Evolutionary conservation across 805 yeast species (phyloP).

Genomic region (Metschnikowia lunata): DNA sequence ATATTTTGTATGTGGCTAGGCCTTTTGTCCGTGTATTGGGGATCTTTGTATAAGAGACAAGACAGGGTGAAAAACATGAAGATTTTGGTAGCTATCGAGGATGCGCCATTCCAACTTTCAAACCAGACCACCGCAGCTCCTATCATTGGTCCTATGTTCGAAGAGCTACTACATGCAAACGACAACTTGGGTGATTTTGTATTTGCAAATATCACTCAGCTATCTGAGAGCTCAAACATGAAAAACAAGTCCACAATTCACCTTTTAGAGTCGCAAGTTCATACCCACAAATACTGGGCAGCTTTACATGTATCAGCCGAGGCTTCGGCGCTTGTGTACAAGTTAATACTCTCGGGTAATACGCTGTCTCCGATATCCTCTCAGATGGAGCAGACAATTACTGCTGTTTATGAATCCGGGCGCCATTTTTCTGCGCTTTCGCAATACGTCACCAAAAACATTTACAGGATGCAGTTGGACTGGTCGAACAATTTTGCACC

Average conservation of each 20-base stretch:
- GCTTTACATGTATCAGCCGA: conserved; percentile 24
- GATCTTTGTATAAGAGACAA: conserved; percentile 30
- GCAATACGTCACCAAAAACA: conserved; percentile 31
- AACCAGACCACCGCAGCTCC: conserved; percentile 20
- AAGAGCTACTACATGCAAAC: conserved; percentile 15
- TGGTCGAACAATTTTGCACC: conserved; percentile 25
- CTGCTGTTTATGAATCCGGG: conserved; percentile 25
- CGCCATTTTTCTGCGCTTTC: conserved; percentile 29
- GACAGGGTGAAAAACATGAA: conserved; percentile 28
- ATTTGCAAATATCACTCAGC: conserved; percentile 11
- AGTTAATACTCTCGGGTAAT: conserved; percentile 14
- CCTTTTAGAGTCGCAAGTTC: conserved; percentile 19
- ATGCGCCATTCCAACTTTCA: conserved; percentile 14
- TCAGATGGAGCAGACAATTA: conserved; percentile 18
- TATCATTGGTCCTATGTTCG: conserved; percentile 18
- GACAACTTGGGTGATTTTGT: conserved; percentile 19
- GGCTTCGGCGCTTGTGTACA: conserved; percentile 23
- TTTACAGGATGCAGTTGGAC: conserved; percentile 14
- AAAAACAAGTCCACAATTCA: conserved; percentile 19
- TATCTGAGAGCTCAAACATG: conserved; percentile 13
- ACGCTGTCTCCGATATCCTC: conserved; percentile 12
- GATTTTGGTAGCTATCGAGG: conserved; percentile 37
- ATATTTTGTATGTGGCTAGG: conserved; percentile 25
- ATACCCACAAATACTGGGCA: conserved; percentile 30
- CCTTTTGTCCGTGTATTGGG: conserved; percentile 40